Conservation (phyloP, 345 rosid genomes). For the Syzygium aqueum region DNA sequence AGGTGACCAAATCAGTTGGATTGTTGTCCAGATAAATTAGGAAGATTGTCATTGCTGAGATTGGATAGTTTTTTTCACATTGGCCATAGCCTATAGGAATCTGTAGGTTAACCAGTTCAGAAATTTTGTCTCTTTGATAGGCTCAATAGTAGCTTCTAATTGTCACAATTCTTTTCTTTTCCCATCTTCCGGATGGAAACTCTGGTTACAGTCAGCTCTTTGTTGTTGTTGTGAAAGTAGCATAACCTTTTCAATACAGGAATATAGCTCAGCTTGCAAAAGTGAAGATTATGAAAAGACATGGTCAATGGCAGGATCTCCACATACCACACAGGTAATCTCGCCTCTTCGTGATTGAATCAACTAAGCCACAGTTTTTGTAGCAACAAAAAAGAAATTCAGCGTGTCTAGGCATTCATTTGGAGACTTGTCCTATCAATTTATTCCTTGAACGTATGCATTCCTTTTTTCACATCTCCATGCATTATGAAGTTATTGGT, state of each 20-base stretch:
- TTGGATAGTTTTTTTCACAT: neutral
- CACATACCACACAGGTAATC: conserved; percentile 53
- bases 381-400: neutral
- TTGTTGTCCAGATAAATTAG: neutral
- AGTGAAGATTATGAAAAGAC: conserved; percentile 64
- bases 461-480: neutral
- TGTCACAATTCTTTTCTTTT: neutral
- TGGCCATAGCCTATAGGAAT: neutral
- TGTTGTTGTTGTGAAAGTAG: neutral
- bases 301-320: conserved; percentile 69
- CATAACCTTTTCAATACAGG: conserved; percentile 18
- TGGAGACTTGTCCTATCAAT: neutral
- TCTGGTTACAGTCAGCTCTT: neutral
- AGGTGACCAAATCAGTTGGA: neutral
- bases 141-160: neutral
- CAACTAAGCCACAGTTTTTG: neutral
- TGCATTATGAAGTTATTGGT: neutral
- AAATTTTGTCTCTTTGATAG: neutral
- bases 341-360: neutral
- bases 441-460: neutral
- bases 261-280: conserved; percentile 80
- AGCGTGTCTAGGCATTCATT: neutral
- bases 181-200: neutral
- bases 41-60: neutral
- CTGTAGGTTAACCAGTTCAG: neutral